Evolutionary conservation across 169 alveolate genomes (phyloP).

Genomic region (Babesia divergens): DNA sequence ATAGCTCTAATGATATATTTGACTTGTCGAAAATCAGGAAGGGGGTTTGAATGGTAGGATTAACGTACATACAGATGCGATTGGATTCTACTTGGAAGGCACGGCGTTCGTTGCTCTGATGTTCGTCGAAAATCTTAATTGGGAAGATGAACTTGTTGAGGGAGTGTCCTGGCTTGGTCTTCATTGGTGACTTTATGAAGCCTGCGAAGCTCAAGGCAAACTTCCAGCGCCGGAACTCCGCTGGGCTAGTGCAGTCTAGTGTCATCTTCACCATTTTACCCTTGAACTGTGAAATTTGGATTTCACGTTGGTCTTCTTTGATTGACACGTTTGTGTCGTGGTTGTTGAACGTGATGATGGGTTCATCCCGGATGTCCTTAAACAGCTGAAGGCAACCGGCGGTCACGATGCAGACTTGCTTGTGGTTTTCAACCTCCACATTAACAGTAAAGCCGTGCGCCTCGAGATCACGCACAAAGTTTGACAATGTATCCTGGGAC

Average conservation of each 20-base stretch:
- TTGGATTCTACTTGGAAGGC: slow-evolving; percentile 53
- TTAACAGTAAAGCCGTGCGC: slow-evolving; percentile 13
- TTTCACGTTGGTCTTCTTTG: slow-evolving; percentile 57
- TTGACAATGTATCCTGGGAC: neutral
- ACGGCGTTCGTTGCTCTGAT: slow-evolving; percentile 27
- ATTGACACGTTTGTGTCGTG: slow-evolving; percentile 62
- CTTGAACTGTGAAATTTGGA: slow-evolving; percentile 35
- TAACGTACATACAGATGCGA: slow-evolving; percentile 51
- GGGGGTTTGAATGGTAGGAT: slow-evolving; percentile 52
- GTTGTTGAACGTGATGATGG: slow-evolving; percentile 62
- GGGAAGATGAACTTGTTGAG: slow-evolving; percentile 72
- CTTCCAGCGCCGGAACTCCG: slow-evolving; percentile 72
- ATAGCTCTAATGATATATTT: slow-evolving; percentile 29
- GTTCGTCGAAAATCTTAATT: slow-evolving; percentile 65
- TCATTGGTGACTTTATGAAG: slow-evolving; percentile 39
- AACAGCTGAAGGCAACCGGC: slow-evolving; percentile 62
- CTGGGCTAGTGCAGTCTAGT: slow-evolving; percentile 69
- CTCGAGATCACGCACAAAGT: slow-evolving; percentile 33
- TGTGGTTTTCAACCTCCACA: slow-evolving; percentile 2
- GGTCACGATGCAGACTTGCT: slow-evolving; percentile 71
- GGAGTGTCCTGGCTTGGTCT: slow-evolving; percentile 21
- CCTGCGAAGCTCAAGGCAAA: slow-evolving; percentile 74
- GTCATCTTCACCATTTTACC: slow-evolving; percentile 49
- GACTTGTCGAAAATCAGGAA: slow-evolving; percentile 64
- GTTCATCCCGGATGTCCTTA: slow-evolving; percentile 61